Percentiles rank a stretch among this genome's conserved stretches.
phyloP scores from a whole-genome alignment of 257 asterid genomes.

The Verbena officinalis region DNA sequence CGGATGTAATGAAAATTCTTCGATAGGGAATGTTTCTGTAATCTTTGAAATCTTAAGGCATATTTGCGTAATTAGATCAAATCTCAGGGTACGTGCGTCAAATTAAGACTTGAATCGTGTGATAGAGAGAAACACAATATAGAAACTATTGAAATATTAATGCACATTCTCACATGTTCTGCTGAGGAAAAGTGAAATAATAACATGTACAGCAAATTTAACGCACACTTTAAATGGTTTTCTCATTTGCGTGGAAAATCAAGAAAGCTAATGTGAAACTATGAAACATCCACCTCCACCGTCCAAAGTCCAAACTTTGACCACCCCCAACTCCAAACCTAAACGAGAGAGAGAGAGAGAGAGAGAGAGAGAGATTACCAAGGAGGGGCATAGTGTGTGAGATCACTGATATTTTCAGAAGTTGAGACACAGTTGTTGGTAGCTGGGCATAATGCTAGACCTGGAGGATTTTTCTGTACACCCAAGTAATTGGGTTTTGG shows the following conservation, averaged over 20 bases:
- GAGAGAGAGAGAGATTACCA: background rate
- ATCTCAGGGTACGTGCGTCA: too few relatives aligned
- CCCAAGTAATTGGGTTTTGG: constrained; percentile 7
- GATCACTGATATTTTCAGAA: constrained; percentile 6
- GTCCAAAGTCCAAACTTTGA: background rate
- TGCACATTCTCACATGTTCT: too few relatives aligned
- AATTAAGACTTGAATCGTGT: too few relatives aligned
- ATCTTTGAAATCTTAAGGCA: too few relatives aligned
- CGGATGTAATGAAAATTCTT: too few relatives aligned
- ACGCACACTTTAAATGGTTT: background rate
- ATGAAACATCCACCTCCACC: background rate
- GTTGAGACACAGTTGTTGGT: background rate
- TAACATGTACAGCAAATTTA: background rate
- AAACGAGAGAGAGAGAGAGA: background rate
- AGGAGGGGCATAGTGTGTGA: constrained; percentile 1
- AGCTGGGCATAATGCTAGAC: background rate
- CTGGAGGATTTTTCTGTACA: background rate
- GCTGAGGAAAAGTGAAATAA: background rate
- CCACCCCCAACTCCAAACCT: background rate
- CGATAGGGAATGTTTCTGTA: too few relatives aligned
- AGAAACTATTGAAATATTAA: too few relatives aligned
- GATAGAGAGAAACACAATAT: too few relatives aligned
- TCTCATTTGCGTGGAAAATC: background rate
- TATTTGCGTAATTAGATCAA: too few relatives aligned
- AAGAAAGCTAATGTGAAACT: background rate